Evolutionary conservation across 2,329 filamentous ascomycete species (phyloP).

Genomic region (Exophiala bonariae): DNA sequence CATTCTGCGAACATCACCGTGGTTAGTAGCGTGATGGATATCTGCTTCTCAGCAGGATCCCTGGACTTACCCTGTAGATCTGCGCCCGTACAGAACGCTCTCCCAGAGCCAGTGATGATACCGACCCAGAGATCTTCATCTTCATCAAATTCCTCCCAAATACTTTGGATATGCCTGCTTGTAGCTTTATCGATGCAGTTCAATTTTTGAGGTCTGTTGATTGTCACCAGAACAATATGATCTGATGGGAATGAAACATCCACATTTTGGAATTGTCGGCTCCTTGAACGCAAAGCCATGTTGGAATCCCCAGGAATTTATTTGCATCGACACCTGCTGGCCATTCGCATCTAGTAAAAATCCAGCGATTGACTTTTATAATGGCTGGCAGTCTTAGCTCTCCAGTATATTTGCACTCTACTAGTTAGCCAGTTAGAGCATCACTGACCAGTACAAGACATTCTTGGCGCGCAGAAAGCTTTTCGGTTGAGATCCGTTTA

Average conservation of each 20-base stretch:
- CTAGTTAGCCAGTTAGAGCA: background rate
- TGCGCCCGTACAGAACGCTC: conserved; percentile 46
- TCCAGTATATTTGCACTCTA: no score
- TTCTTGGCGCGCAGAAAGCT: background rate
- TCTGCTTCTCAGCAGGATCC: no score
- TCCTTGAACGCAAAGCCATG: conserved; percentile 31
- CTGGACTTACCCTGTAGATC: conserved; percentile 48
- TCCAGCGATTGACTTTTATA: no score
- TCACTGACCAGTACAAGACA: no score
- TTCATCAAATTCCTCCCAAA: conserved; percentile 47
- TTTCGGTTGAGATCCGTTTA: no score
- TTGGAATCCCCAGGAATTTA: no score
- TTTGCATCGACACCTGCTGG: no score
- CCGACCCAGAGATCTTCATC: conserved; percentile 42
- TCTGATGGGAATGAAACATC: conserved; percentile 42
- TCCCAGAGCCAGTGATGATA: conserved; percentile 42
- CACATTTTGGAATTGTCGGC: conserved; percentile 6
- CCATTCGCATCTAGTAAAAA: no score
- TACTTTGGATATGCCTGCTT: conserved; percentile 39
- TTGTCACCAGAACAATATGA: conserved; percentile 47
- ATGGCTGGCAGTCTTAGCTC: no score
- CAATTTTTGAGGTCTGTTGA: conserved; percentile 42
- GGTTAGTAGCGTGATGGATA: no score
- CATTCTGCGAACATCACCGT: conserved; percentile 24
- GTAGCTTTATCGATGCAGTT: conserved; percentile 46